phyloP scores from a whole-genome alignment of 306 rosid genomes.

The Casuarina glauca region DNA sequence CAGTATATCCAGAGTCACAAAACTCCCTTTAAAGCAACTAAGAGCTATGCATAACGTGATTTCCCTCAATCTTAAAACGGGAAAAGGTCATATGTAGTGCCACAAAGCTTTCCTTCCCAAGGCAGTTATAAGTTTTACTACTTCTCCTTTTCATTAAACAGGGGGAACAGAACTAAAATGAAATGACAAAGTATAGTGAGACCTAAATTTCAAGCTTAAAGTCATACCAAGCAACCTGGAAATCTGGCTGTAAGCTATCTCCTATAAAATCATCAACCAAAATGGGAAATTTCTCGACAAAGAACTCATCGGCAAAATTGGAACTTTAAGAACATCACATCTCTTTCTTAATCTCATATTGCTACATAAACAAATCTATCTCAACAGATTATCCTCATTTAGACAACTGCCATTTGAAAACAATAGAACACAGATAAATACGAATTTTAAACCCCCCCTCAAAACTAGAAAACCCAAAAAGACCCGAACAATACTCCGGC shows the following conservation, averaged over 20 bases:
- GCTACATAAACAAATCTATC: not conserved
- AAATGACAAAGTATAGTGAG: not conserved
- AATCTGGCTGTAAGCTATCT: not conserved
- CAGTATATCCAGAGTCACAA: not conserved
- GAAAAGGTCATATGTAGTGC: not conserved
- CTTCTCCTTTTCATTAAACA: not conserved
- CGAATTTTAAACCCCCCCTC: not conserved
- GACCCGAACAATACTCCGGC: not conserved
- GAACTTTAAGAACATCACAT: not conserved
- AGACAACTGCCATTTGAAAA: not conserved
- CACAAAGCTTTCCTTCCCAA: not conserved
- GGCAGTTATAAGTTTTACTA: not conserved
- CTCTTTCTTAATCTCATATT: not conserved
- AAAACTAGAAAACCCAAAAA: not conserved
- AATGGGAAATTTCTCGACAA: not conserved
- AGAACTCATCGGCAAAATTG: slow-evolving; percentile 7
- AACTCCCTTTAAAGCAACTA: not conserved
- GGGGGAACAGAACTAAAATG: not conserved
- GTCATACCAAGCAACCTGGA: not conserved
- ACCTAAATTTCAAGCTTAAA: not conserved
- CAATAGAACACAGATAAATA: not conserved
- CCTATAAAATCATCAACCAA: not conserved
- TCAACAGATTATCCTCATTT: not conserved
- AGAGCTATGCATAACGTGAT: not conserved
- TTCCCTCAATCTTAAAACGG: not conserved